Base-by-base conservation (phyloP, 2,329 filamentous ascomycete genomes). In the Mollisia scopiformis region DNA sequence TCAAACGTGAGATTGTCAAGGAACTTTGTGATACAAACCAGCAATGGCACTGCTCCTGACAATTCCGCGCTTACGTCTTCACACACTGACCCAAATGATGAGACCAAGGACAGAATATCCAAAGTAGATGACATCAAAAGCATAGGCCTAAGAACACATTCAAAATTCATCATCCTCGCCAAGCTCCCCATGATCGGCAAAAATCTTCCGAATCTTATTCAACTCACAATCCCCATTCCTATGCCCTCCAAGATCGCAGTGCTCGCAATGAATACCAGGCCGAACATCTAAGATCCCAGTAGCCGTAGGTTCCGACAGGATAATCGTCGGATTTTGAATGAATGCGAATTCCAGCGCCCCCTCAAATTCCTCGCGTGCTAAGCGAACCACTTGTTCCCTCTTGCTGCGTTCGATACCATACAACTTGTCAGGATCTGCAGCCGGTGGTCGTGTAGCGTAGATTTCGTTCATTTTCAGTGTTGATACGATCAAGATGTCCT, bases 331-430 rank as follows among this genome's bases (percentile, higher is more conserved):
- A 6, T 46, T 16, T 21, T 49, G 11, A 21, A 28, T 23, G 28
- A 28, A 50, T 21, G 33, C 19, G n/a, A 51, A 19, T 30, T 41
- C 23, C 7, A 39, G 6, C 8, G 30, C 31, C 30, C 41, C 33
- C 55, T 47, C 21, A 21, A 57, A 39, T 31, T 57, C 55, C 16
- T 54, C 33, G 11, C 51, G 41, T 25, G 35, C 51, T 41, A 54
- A 41, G 23, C 21, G 35, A 25, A 54, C 3, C 11, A 7, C 51
- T 30, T 54, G 41, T 35, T 54, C 51, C 13, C 51, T 54, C 6
- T 41, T 25, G 6, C 2, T 10, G 10, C 27, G 41, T 4, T 6
- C 33, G 11, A 54, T 30, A 19, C 51, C 39, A 10, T 43, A 21
- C 1, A 21, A 5, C 16, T 47, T n/a, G 11, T 28, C 51, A 2